A percentile compares a stretch with the other conserved stretches of the same genome.
Evolutionary conservation across 2,329 filamentous ascomycete genomes (phyloP).

Genomic region (Delphinella strobiligena): DNA sequence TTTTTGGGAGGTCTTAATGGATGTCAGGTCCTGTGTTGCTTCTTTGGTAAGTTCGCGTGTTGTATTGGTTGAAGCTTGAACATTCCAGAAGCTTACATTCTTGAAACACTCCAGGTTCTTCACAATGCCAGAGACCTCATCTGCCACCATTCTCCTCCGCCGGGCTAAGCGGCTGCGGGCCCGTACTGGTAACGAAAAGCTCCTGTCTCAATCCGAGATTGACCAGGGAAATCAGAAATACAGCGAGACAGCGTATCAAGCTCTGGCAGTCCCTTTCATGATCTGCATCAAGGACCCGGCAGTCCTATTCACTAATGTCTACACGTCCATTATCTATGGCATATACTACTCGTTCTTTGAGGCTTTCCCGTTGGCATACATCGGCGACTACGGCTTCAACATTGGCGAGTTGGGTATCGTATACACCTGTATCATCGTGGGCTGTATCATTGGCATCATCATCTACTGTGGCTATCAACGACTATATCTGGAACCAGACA

Average conservation of each 20-base stretch:
- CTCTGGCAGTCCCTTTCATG: conserved; percentile 25
- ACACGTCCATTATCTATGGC: conserved; percentile 21
- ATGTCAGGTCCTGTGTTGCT: conserved; percentile 46
- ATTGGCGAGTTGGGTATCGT: conserved; percentile 21
- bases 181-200: conserved; percentile 42
- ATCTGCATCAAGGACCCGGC: conserved; percentile 22
- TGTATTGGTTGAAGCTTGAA: too few species aligned
- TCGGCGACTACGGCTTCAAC: conserved; percentile 27
- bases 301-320: conserved; percentile 20
- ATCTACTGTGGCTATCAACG: conserved; percentile 18
- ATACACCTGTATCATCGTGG: conserved; percentile 22
- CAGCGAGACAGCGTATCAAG: conserved; percentile 37
- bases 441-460: conserved; percentile 15
- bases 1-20: conserved; percentile 52
- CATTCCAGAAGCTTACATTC: background rate
- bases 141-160: conserved; percentile 47
- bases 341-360: conserved; percentile 25
- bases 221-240: conserved; percentile 44
- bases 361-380: conserved; percentile 29
- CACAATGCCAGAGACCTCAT: conserved; percentile 52
- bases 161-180: conserved; percentile 51
- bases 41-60: conserved; percentile 31
- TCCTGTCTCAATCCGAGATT: conserved; percentile 53
- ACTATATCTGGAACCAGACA: conserved; percentile 17
- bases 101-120: conserved; percentile 23